Percentiles rank a stretch among this genome's conserved stretches.
phyloP scores from a whole-genome alignment of 2,329 filamentous ascomycete genomes.

The Arthrocladium fulminans region DNA sequence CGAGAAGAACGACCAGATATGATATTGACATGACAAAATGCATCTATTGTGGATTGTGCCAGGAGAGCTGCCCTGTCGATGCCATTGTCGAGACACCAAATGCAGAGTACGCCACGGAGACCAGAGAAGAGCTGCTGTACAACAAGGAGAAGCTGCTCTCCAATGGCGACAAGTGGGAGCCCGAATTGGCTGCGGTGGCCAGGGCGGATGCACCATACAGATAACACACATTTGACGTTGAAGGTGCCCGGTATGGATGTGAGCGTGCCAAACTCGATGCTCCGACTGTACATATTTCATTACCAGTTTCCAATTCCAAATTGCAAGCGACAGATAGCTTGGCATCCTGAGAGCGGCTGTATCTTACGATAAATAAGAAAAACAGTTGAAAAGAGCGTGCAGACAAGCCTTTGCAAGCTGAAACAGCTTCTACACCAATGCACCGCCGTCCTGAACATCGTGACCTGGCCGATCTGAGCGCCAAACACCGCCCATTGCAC shows the following conservation, averaged over 20 bases:
- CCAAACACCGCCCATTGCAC: no score
- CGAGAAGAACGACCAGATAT: slow-evolving; percentile 89
- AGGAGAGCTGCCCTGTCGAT: slow-evolving; percentile 97
- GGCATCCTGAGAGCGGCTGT: not conserved
- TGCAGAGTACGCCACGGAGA: slow-evolving; percentile 66
- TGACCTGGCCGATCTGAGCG: no score
- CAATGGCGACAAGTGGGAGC: slow-evolving; percentile 96
- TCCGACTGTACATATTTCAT: slow-evolving; percentile 9
- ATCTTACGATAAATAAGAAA: slow-evolving; percentile 3
- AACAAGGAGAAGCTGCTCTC: slow-evolving; percentile 92
- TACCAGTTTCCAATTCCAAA: not conserved
- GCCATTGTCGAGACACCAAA: slow-evolving; percentile 75
- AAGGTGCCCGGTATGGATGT: not conserved
- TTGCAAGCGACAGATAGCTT: slow-evolving; percentile 1
- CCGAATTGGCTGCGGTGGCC: slow-evolving; percentile 84
- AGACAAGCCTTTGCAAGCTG: not conserved
- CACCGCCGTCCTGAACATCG: no score
- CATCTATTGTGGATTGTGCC: slow-evolving; percentile 99
- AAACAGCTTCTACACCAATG: no score
- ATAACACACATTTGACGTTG: slow-evolving; percentile 39
- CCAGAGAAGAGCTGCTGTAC: slow-evolving; percentile 88
- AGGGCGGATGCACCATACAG: slow-evolving; percentile 88
- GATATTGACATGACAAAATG: slow-evolving; percentile 99
- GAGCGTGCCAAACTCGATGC: not conserved
- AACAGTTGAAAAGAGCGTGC: not conserved